Evolutionary conservation across 108 stramenopile species (phyloP).

Genomic region (Pseudonitzschia multiseries): DNA sequence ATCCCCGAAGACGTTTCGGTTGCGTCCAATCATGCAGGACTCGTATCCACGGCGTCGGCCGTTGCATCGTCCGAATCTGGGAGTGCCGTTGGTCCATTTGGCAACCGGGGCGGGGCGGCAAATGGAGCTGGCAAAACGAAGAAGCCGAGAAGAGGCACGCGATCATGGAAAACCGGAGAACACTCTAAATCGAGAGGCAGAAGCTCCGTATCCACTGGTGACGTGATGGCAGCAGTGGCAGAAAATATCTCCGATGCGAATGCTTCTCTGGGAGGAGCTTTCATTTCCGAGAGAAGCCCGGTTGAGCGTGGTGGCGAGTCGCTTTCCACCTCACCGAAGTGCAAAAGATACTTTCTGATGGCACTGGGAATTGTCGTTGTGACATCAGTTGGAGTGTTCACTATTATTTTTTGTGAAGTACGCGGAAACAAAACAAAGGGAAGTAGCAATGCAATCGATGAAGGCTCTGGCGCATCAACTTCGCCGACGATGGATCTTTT

Average conservation of each 20-base stretch:
- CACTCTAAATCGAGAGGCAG: background rate
- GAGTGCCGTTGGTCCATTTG: too few relatives aligned
- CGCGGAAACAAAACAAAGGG: background rate
- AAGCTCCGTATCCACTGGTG: too few relatives aligned
- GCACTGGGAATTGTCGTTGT: background rate
- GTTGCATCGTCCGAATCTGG: constrained; percentile 11
- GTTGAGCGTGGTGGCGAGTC: background rate
- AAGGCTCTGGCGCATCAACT: background rate
- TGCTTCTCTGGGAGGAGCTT: constrained; percentile 12
- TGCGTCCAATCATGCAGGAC: background rate
- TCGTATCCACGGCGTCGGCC: background rate
- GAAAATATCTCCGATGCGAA: constrained; percentile 11
- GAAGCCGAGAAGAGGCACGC: background rate
- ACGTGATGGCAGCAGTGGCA: background rate
- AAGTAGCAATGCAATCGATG: background rate
- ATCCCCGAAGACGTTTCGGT: constrained; percentile 22
- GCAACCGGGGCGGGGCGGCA: background rate
- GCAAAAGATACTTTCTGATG: background rate
- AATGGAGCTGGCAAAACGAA: background rate
- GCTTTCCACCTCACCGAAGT: background rate
- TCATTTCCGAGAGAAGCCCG: background rate
- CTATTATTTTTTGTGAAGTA: background rate
- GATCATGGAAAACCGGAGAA: background rate
- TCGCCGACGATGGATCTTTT: background rate
- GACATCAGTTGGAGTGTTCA: constrained; percentile 12